Evolutionary conservation across 129 eudicot species (phyloP).

Genomic region (Flaveria robusta): DNA sequence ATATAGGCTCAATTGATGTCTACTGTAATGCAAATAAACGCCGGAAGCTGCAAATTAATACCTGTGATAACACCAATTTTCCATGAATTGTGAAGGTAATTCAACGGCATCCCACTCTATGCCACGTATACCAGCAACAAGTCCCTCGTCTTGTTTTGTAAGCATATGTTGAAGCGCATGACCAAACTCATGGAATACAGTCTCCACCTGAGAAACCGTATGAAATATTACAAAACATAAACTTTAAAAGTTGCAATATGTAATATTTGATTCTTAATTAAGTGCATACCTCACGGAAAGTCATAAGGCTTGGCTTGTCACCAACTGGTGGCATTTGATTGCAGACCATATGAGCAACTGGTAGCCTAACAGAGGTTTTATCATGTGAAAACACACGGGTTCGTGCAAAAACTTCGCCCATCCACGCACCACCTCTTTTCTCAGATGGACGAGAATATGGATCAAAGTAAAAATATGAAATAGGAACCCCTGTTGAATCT

Average conservation of each 20-base stretch:
- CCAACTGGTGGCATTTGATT: constrained; percentile 98
- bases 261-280: constrained; percentile 16
- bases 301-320: constrained; percentile 95
- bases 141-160: constrained; percentile 94
- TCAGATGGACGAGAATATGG: constrained; percentile 97
- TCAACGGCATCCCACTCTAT: constrained; percentile 99
- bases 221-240: not conserved
- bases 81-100: constrained; percentile 97
- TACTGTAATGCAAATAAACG: not conserved
- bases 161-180: constrained; percentile 98
- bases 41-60: constrained; percentile 23
- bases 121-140: constrained; percentile 95
- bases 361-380: constrained; percentile 75
- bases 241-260: not conserved
- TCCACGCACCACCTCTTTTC: constrained; percentile 98
- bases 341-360: constrained; percentile 97
- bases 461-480: constrained; percentile 92
- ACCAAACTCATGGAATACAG: constrained; percentile 98
- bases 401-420: constrained; percentile 90
- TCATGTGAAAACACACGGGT: constrained; percentile 76
- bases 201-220: constrained; percentile 63
- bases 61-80: constrained; percentile 99
- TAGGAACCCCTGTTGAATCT: constrained; percentile 71
- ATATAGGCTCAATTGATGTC: not conserved
- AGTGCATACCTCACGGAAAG: constrained; percentile 82